Base-by-base conservation (phyloP, 108 stramenopile genomes). In the Stephanodiscus minutulus region DNA sequence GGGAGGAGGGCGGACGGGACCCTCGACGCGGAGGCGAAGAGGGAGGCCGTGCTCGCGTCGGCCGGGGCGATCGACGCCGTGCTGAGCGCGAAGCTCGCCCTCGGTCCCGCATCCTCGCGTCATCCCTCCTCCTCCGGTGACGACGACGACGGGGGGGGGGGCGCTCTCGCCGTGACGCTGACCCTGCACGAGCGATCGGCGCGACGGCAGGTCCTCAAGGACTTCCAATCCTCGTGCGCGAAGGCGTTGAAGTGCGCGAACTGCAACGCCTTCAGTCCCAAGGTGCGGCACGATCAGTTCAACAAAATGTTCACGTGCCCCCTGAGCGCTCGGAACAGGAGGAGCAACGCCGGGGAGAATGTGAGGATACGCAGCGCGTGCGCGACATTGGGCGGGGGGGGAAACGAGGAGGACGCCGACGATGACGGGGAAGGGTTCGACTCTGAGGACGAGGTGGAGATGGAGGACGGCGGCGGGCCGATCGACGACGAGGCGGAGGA, bases 291-390 rank as follows among this genome's bases (percentile, higher is more conserved):
- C 74, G 98, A 98, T 84, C 92, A 94, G 39, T 83, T 73, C 84
- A 93, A 96, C 78, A 99, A 99, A 72, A 77, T 99, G 33, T 99
- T 98, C 75, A 91, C 90, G 66, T 68, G 76, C 31, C 65, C 83
- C 0, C 46, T 97, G 22, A 47, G 83, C 3, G 75, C 66, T 6
- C 71, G 67, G 48, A 61, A 76, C 36, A 71, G 64, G 52, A 81
- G 82, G 66, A 61, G 59, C 20, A 96, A 96, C 66, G 58, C 74
- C 24, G 78, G 79, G 8, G 79, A 91, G 52, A 83, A 86, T 21
- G 85, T 96, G 25, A 49, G 64, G 44, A 73, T 96, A 44, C 67
- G 68, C 18, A 82, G 93, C 27, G 95, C 95, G 70, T 75, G 83
- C 47, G 53, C 36, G n/a, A 68, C n/a, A 36, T 43, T 88, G 55